Percentiles rank a stretch among this genome's conserved stretches.
These are phyloP conservation scores for Diplocarpon rosae DNA, from an alignment of 2,329 filamentous ascomycete genomes.

Conservation along the genomic window DNA sequence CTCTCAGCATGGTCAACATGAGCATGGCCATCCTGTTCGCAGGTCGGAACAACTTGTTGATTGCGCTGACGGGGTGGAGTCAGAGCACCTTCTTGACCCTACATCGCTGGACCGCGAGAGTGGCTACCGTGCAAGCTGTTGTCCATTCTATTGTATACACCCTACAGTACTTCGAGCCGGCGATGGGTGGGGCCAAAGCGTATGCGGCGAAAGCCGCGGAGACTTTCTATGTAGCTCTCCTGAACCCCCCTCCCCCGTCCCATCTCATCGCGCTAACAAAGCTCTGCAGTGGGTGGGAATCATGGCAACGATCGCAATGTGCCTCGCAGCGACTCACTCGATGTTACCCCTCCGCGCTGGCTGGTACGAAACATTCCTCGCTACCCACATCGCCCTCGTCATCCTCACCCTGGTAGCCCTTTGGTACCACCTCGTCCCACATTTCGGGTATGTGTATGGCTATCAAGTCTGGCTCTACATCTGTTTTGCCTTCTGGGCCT, in stretches of 20 bases:
- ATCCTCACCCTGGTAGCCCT: background rate
- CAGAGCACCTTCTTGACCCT: background rate
- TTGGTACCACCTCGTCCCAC: background rate
- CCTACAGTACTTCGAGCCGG: background rate
- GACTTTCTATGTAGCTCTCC: background rate
- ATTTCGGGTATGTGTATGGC: background rate
- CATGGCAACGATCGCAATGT: background rate
- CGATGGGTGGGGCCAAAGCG: background rate
- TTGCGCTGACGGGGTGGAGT: background rate
- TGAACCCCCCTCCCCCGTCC: background rate
- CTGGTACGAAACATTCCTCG: background rate
- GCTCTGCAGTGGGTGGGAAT: background rate
- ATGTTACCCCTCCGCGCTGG: background rate
- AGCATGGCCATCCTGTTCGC: background rate
- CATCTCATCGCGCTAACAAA: background rate
- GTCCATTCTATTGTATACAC: background rate
- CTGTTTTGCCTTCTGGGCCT: constrained; percentile 29
- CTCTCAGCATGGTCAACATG: background rate
- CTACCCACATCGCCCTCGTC: background rate
- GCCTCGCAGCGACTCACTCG: background rate
- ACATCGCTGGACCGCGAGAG: background rate
- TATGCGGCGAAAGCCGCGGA: background rate
- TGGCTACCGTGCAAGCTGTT: background rate
- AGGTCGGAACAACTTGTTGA: background rate
- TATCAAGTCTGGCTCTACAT: background rate